Evolutionary conservation across 140 eudicot genomes (phyloP).

Genomic region (Oenanthe javanica): DNA sequence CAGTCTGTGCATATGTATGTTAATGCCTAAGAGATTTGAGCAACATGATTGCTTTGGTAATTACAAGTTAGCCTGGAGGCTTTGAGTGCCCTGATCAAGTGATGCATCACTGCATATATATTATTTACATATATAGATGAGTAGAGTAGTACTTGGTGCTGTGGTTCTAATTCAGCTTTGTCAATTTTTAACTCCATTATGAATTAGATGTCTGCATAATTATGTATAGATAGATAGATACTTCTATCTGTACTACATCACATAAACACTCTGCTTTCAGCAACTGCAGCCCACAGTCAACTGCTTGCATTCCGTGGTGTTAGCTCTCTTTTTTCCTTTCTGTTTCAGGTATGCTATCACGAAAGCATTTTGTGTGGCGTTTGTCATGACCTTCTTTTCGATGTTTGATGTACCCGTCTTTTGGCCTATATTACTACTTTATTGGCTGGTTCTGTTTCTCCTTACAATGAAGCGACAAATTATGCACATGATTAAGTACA

Average conservation of each 20-base stretch:
- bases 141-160: neutral
- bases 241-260: neutral
- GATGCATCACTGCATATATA: neutral
- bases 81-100: neutral
- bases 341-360: conserved; percentile 48
- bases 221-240: neutral
- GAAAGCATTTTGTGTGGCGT: conserved; percentile 44
- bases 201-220: neutral
- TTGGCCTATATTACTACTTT: conserved; percentile 53
- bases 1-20: neutral
- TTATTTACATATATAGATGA: neutral
- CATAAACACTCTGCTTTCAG: neutral
- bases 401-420: conserved; percentile 53
- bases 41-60: neutral
- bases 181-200: neutral
- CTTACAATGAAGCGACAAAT: conserved; percentile 56
- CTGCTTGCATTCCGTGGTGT: neutral
- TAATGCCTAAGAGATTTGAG: neutral
- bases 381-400: conserved; percentile 44
- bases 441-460: conserved; percentile 43
- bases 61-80: neutral
- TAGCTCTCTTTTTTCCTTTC: neutral
- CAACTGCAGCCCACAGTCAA: neutral
- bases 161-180: neutral
- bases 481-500: conserved; percentile 56